Evolutionary conservation across 2,329 filamentous ascomycete genomes (phyloP), one percentile per base, ranked within the genome.

Genomic region (Talaromyces sp.): DNA sequence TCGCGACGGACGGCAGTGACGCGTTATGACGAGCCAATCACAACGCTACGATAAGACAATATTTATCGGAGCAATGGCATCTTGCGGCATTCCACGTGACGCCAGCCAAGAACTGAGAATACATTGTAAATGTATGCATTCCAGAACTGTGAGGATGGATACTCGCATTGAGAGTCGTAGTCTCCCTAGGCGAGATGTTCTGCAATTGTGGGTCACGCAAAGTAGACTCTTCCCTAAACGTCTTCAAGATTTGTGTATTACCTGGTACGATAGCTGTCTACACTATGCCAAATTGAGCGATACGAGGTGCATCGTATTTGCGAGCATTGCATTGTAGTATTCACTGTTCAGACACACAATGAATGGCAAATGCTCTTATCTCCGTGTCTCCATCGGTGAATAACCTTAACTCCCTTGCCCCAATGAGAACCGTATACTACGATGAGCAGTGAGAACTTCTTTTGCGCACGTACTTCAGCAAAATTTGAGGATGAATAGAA

Each of bases 21-120:
- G 63, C 63, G 63, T 56, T 65, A 14, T 27, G 19, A 19, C 14
- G 3, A 33, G 37, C 63, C 63, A 64, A 64, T 64, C 60, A 43
- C 16, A n/a, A 13, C 9, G 31, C 14, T 16, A 41, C 10, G 37
- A 52, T 52, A 52, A 16, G 62, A 58, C 59, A 64, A 59, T 54
- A 14, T 50, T 27, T 50, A 31, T 33, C 47, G 8, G 47, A 8
- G 9, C n/a, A 16, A 13, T 16, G 27, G 14, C 27, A 19, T n/a
- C 48, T 33, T 33, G 27, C 11, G n/a, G 16, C 52, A 56, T 41
- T 50, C 43, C 37, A 24, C 10, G 16, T 47, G 57, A 48, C 31
- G 45, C n/a, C 58, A 60, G 41, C 57, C 41, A 60, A 37, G 35
- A 10, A 37, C 11, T 37, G 35, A 37, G 11, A 37, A 37, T 1